A percentile compares a stretch with the other conserved stretches of the same genome.
Evolutionary conservation across 1,284 basidiomycete species (phyloP).

Genomic region (Moesziomyces aphidis): DNA sequence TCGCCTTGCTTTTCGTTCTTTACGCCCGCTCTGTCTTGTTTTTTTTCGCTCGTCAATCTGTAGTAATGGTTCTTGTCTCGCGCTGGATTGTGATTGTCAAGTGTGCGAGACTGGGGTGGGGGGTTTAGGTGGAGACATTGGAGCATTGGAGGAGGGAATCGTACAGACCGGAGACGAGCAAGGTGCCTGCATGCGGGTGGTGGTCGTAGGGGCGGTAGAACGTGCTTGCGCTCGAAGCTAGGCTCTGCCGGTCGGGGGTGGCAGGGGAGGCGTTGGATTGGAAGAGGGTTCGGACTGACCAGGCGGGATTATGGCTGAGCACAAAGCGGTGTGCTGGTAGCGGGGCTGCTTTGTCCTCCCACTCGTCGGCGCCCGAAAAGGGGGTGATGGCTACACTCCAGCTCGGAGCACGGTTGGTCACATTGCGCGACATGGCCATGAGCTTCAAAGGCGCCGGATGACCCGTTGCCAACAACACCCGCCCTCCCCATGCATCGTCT

Average conservation of each 20-base stretch:
- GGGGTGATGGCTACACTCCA: conserved; percentile 25
- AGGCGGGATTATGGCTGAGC: conserved; percentile 11
- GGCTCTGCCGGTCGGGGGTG: neutral
- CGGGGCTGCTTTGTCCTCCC: conserved; percentile 17
- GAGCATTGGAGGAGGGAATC: conserved; percentile 12
- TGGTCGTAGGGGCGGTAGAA: conserved; percentile 4
- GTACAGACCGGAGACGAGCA: conserved; percentile 37
- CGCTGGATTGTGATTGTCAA: too few species aligned
- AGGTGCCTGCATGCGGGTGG: neutral
- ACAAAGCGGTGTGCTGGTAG: conserved; percentile 15
- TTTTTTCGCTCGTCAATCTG: neutral
- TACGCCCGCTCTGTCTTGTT: neutral
- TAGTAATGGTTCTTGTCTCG: neutral
- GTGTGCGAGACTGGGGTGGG: neutral
- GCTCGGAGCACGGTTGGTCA: conserved; percentile 25
- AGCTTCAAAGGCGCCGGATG: conserved; percentile 76
- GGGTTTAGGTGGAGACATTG: conserved; percentile 16
- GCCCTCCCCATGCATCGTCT: conserved; percentile 35
- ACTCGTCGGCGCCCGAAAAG: neutral
- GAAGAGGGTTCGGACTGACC: conserved; percentile 10
- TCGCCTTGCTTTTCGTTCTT: neutral
- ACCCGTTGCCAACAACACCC: conserved; percentile 74
- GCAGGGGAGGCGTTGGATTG: conserved; percentile 5
- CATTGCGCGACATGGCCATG: conserved; percentile 70
- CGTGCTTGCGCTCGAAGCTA: conserved; percentile 13